Base-by-base conservation (phyloP, 1,284 basidiomycete genomes). In the Malassezia vespertilionis region DNA sequence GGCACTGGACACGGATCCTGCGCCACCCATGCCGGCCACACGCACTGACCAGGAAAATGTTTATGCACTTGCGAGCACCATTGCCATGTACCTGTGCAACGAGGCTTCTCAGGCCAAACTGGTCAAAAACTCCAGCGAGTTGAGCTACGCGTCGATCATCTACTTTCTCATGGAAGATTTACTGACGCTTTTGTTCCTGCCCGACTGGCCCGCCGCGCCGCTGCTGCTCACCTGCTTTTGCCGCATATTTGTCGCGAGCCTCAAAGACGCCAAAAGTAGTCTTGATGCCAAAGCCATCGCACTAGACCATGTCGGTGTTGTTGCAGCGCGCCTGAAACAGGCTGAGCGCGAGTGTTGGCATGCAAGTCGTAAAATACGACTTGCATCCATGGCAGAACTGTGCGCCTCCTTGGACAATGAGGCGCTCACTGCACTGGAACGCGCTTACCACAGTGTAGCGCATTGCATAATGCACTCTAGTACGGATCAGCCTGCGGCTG, bases 201-300 rank as follows among this genome's bases (percentile, higher is more conserved):
- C 91, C 0, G 91, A 97, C 69, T 97, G 90, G 89, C 91, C 93
- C 0, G 90, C 85, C 6, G 86, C 91, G 1, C 78, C 82, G 31
- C 71, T 93, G 17, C 76, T 93, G 34, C 47, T 69, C 15, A 56
- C 60, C 33, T 52, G 57, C 18, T 56, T 69, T 44, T 64, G 59
- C 41, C 46, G 54, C 10, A 44, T 51, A 2, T 63, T 69, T 40
- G 40, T 47, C 21, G 40, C 36, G n/a, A 46, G 40, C 10, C 47
- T 67, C 15, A 83, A 88, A 47, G 88, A 93, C 58, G 75, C 82
- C 28, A 88, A 87, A 63, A 78, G 77, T 5, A 42, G 53, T 17
- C 56, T 53, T 3, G 65, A 67, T 24, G 55, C 61, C 15, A 89
- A 87, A 70, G 81, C 80, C 0, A 80, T 95, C 51, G 86, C 89